Evolutionary conservation across 495 filamentous ascomycete species (phyloP).

Genomic region (Hyaloscypha variabilis): DNA sequence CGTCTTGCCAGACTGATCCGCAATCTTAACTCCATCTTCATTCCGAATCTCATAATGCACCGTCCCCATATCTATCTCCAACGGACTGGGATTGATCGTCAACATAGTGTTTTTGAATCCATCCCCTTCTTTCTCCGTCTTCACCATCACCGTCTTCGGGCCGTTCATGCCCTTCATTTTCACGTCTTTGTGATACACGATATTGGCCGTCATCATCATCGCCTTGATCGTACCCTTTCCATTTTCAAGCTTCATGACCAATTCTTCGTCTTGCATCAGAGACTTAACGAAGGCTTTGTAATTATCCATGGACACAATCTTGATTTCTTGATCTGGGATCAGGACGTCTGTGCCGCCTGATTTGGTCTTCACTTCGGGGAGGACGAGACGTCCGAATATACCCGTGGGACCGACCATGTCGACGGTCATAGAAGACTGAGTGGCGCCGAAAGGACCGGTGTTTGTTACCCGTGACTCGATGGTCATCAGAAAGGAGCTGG

Average conservation of each 20-base stretch:
- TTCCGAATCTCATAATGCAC: conserved; percentile 34
- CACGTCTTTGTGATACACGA: conserved; percentile 35
- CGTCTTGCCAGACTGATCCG: conserved; percentile 32
- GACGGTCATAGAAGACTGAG: conserved; percentile 34
- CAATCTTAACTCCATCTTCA: conserved; percentile 27
- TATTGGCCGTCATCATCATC: conserved; percentile 15
- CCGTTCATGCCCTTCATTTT: conserved; percentile 33
- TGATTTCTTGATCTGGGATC: conserved; percentile 33
- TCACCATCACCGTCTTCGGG: conserved; percentile 20
- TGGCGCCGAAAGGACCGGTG: conserved; percentile 33
- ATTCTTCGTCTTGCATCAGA: conserved; percentile 19
- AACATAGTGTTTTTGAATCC: conserved; percentile 21
- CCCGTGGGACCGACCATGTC: conserved; percentile 34
- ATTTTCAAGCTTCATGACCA: conserved; percentile 32
- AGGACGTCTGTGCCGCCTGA: conserved; percentile 28
- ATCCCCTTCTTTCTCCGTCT: background rate
- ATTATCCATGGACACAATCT: conserved; percentile 29
- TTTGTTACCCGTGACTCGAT: conserved; percentile 31
- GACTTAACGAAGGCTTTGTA: conserved; percentile 31
- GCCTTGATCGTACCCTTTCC: conserved; percentile 27
- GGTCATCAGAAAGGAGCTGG: conserved; percentile 11
- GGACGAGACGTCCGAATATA: conserved; percentile 32
- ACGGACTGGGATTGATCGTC: conserved; percentile 33
- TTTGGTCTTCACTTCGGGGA: conserved; percentile 33
- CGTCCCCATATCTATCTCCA: conserved; percentile 38